phyloP scores from a whole-genome alignment of 2,329 filamentous ascomycete species.

The Aspergillus latus region DNA sequence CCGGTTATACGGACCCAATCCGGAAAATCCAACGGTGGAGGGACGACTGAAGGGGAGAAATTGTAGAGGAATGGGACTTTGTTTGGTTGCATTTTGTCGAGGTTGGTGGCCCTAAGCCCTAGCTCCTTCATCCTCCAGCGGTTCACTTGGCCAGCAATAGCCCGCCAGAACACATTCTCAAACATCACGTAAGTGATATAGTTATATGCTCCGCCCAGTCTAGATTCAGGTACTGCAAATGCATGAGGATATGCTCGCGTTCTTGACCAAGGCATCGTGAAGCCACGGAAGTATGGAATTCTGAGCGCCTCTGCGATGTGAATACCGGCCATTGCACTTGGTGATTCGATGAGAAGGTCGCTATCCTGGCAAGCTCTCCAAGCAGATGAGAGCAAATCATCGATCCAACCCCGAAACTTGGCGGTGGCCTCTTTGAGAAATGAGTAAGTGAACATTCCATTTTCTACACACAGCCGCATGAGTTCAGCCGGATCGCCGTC shows the following conservation, averaged over 20 bases:
- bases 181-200: constrained; percentile 95
- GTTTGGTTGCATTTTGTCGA: constrained; percentile 92
- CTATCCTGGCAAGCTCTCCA: constrained; percentile 82
- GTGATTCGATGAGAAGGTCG: constrained; percentile 90
- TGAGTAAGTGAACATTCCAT: constrained; percentile 92
- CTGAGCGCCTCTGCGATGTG: constrained; percentile 91
- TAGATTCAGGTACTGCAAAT: constrained; percentile 87
- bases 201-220: constrained; percentile 94
- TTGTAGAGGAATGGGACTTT: constrained; percentile 99
- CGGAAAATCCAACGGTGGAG: constrained; percentile 88
- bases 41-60: constrained; percentile 88
- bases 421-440: constrained; percentile 85
- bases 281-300: constrained; percentile 95
- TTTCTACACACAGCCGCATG: constrained; percentile 94
- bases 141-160: constrained; percentile 88
- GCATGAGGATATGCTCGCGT: constrained; percentile 95
- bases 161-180: constrained; percentile 95
- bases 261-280: constrained; percentile 98
- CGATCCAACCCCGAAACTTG: constrained; percentile 93
- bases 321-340: constrained; percentile 95
- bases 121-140: constrained; percentile 83
- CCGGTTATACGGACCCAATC: constrained; percentile 98
- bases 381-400: constrained; percentile 77
- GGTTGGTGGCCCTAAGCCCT: constrained; percentile 72
- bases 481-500: constrained; percentile 90